These are phyloP conservation scores for Allium fistulosum DNA, from an alignment of 106 monocot genomes.

Conservation along the genomic window DNA sequence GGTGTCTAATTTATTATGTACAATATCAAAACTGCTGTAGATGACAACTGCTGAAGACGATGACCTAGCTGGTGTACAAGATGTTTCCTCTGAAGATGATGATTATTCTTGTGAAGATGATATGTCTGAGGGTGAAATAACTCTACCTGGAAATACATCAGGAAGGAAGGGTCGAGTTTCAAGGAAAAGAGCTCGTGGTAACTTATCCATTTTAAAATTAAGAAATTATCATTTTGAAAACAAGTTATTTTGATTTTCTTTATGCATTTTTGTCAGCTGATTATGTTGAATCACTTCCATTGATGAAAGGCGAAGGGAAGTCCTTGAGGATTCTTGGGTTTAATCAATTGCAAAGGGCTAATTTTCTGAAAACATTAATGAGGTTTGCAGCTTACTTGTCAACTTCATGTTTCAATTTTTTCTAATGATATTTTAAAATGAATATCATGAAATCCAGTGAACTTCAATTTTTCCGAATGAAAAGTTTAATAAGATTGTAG, in stretches of 20 bases:
- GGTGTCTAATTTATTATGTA: too few relatives aligned
- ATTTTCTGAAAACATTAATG: constrained; percentile 78
- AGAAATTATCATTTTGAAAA: background rate
- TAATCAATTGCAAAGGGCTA: constrained; percentile 80
- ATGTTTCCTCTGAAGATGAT: constrained; percentile 86
- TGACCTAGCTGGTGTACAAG: constrained; percentile 51
- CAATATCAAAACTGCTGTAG: constrained; percentile 14
- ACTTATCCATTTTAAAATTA: background rate
- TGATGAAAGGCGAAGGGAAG: constrained; percentile 95
- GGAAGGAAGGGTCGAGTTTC: constrained; percentile 43
- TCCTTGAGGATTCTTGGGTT: constrained; percentile 87
- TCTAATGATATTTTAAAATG: background rate
- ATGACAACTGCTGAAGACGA: constrained; percentile 84
- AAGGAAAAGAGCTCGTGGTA: constrained; percentile 80
- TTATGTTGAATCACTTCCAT: constrained; percentile 50
- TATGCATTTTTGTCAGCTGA: constrained; percentile 21
- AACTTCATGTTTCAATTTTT: background rate
- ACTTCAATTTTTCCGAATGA: background rate
- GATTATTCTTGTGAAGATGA: constrained; percentile 91
- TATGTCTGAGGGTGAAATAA: constrained; percentile 56
- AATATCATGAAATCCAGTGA: too few relatives aligned
- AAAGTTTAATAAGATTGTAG: background rate
- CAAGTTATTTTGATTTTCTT: constrained; percentile 5
- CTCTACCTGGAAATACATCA: constrained; percentile 28
- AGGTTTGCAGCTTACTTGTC: constrained; percentile 38